These are phyloP conservation scores for Arabidopsis arenosa DNA, from an alignment of 345 rosid genomes.

Conservation along the genomic window DNA sequence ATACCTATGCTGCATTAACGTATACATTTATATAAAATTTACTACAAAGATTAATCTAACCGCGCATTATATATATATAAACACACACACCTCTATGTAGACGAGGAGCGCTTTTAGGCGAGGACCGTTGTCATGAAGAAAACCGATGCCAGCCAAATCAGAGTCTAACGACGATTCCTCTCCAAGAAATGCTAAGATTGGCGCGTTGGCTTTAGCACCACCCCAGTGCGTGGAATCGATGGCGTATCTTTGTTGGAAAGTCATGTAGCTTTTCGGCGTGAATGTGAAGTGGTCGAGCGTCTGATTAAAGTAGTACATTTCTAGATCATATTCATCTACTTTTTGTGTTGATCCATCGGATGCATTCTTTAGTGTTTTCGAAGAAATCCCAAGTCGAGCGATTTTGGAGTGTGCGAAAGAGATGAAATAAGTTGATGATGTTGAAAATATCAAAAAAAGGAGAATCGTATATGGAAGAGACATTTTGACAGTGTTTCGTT, in stretches of 20 bases:
- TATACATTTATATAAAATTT: not conserved
- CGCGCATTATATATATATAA: not conserved
- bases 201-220: constrained; percentile 53
- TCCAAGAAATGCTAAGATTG: constrained; percentile 58
- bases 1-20: constrained; percentile 54
- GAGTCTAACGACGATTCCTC: constrained; percentile 49
- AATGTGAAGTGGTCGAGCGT: constrained; percentile 66
- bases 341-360: not conserved
- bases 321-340: constrained; percentile 26
- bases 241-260: constrained; percentile 57
- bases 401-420: constrained; percentile 37
- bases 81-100: constrained; percentile 50
- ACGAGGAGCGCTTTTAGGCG: constrained; percentile 50
- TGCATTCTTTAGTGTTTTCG: not conserved
- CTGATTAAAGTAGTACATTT: constrained; percentile 48
- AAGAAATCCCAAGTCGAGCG: constrained; percentile 20
- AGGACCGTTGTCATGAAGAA: constrained; percentile 50
- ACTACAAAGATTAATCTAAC: not conserved
- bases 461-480: constrained; percentile 13
- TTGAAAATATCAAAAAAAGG: constrained; percentile 25
- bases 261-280: constrained; percentile 55
- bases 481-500: constrained; percentile 22
- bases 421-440: constrained; percentile 27
- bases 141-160: constrained; percentile 31
- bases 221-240: constrained; percentile 57